Conservation (phyloP, 495 filamentous ascomycete genomes). For the Articulospora tetracladia region DNA sequence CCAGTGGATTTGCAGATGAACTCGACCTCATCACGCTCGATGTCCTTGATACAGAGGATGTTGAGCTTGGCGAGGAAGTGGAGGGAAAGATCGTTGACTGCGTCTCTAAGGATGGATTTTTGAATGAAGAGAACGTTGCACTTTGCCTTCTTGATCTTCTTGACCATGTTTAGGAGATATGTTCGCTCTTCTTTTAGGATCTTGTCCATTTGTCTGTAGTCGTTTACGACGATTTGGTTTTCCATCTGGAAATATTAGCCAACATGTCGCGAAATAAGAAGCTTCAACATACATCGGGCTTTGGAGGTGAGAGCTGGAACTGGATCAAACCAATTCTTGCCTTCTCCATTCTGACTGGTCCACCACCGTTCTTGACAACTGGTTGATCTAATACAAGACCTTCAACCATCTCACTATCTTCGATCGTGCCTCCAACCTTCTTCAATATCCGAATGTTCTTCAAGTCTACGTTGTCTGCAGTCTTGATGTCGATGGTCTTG, state of each 20-base stretch:
- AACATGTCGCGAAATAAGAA: background rate
- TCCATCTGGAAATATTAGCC: slow-evolving; percentile 67
- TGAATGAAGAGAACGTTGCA: slow-evolving; percentile 98
- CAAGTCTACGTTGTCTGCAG: slow-evolving; percentile 92
- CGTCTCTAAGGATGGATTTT: slow-evolving; percentile 96
- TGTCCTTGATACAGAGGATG: slow-evolving; percentile 93
- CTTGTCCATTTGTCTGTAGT: slow-evolving; percentile 99
- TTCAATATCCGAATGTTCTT: slow-evolving; percentile 95
- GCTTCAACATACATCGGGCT: slow-evolving; percentile 75
- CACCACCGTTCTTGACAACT: slow-evolving; percentile 89
- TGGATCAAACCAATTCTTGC: slow-evolving; percentile 95
- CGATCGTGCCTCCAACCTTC: slow-evolving; percentile 97
- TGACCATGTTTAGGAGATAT: slow-evolving; percentile 96
- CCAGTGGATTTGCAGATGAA: slow-evolving; percentile 98
- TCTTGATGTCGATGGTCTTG: slow-evolving; percentile 91
- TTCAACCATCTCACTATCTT: slow-evolving; percentile 96
- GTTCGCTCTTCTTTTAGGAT: slow-evolving; percentile 98
- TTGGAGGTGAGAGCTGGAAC: slow-evolving; percentile 96
- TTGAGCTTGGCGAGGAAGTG: slow-evolving; percentile 97
- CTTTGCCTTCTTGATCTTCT: slow-evolving; percentile 99
- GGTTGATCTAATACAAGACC: slow-evolving; percentile 89
- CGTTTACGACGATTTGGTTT: slow-evolving; percentile 97
- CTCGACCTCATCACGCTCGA: slow-evolving; percentile 97
- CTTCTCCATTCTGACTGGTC: slow-evolving; percentile 93
- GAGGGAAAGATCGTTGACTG: slow-evolving; percentile 93